Evolutionary conservation across 2,329 filamentous ascomycete species (phyloP).

Genomic region (Trichoderma sp.): DNA sequence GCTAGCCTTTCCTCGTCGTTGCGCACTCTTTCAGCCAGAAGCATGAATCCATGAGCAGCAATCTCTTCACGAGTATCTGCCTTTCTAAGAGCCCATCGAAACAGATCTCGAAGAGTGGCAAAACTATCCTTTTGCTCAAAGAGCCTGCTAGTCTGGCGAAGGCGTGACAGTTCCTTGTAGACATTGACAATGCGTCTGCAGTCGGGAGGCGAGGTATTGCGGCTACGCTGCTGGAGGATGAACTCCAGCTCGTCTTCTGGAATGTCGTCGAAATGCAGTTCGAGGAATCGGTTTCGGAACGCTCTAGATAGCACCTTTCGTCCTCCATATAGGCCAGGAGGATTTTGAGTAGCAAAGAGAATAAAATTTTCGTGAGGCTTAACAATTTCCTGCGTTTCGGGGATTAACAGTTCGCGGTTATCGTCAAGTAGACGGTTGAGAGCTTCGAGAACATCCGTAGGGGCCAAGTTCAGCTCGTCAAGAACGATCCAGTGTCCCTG

Average conservation of each 20-base stretch:
- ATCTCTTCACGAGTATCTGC: slow-evolving; percentile 87
- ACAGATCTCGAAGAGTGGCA: slow-evolving; percentile 92
- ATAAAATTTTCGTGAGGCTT: slow-evolving; percentile 94
- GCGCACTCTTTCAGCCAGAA: slow-evolving; percentile 92
- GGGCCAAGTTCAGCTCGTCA: slow-evolving; percentile 94
- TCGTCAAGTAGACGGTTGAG: slow-evolving; percentile 95
- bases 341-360: slow-evolving; percentile 97
- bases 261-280: slow-evolving; percentile 97
- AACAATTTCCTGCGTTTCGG: slow-evolving; percentile 93
- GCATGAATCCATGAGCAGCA: slow-evolving; percentile 92
- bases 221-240: slow-evolving; percentile 85
- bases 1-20: slow-evolving; percentile 82
- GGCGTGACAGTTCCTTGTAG: slow-evolving; percentile 86
- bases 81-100: slow-evolving; percentile 87
- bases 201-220: slow-evolving; percentile 86
- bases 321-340: slow-evolving; percentile 91
- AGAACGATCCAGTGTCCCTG: slow-evolving; percentile 98
- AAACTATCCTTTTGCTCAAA: slow-evolving; percentile 99
- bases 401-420: slow-evolving; percentile 92
- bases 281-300: slow-evolving; percentile 95
- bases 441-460: slow-evolving; percentile 94
- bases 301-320: slow-evolving; percentile 91
- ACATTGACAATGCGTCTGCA: slow-evolving; percentile 89
- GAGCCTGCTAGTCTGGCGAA: slow-evolving; percentile 86
- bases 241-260: slow-evolving; percentile 91